Evolutionary conservation across 2,329 filamentous ascomycete genomes (phyloP).

Genomic region (Xylaria sp.): DNA sequence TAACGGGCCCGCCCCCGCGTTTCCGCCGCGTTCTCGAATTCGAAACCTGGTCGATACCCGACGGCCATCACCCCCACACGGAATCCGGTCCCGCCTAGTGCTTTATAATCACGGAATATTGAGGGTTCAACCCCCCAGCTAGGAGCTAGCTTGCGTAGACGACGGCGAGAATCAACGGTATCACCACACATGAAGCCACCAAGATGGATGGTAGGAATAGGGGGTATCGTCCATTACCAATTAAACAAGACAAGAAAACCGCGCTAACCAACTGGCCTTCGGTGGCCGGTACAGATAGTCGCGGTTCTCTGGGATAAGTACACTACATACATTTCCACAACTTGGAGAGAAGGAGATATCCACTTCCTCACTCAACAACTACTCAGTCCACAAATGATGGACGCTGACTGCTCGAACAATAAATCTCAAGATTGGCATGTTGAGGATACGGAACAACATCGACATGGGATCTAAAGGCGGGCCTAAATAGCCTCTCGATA

Average conservation of each 20-base stretch:
- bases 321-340: slow-evolving; percentile 22
- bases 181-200: not conserved
- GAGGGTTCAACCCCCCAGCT: not conserved
- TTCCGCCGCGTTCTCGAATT: slow-evolving; percentile 15
- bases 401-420: slow-evolving; percentile 4
- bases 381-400: slow-evolving; percentile 1
- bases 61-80: slow-evolving; percentile 3
- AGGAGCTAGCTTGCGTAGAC: not conserved
- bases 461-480: slow-evolving; percentile 1
- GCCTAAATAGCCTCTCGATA: not conserved
- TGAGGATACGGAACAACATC: slow-evolving; percentile 5
- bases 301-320: slow-evolving; percentile 1
- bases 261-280: slow-evolving; percentile 12
- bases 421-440: slow-evolving; percentile 7
- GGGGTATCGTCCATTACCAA: slow-evolving; percentile 42
- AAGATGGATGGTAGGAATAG: slow-evolving; percentile 24
- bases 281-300: slow-evolving; percentile 8
- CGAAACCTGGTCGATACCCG: slow-evolving; percentile 1
- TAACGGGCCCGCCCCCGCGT: slow-evolving; percentile 31
- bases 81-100: slow-evolving; percentile 1
- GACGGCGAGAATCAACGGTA: not conserved
- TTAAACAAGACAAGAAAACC: slow-evolving; percentile 26
- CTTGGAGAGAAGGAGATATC: slow-evolving; percentile 3
- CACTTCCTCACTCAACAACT: slow-evolving; percentile 10
- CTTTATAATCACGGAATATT: not conserved